A percentile compares a stretch with the other conserved stretches of the same genome.
These are phyloP conservation scores for Starmerella floricola DNA, from an alignment of 805 yeast species.

Conservation along the genomic window DNA sequence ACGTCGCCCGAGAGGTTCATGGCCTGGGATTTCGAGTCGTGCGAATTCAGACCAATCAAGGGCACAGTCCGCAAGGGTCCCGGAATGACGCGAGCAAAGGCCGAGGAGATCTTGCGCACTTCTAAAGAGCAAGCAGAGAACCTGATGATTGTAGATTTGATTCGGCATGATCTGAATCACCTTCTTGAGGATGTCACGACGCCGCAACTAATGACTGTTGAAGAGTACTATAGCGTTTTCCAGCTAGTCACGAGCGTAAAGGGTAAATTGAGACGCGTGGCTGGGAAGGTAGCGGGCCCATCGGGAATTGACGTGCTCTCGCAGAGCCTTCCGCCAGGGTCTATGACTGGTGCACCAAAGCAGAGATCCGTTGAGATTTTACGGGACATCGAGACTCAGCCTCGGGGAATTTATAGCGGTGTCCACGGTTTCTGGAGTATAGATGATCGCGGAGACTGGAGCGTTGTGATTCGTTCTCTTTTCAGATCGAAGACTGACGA, in stretches of 20 bases:
- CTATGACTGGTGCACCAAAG: conserved; percentile 99
- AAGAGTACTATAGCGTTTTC: conserved; percentile 81
- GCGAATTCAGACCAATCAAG: conserved; percentile 88
- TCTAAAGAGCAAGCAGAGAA: conserved; percentile 95
- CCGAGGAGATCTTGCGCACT: conserved; percentile 53
- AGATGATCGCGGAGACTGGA: conserved; percentile 85
- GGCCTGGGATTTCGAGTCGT: conserved; percentile 49
- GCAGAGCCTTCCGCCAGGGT: conserved; percentile 87
- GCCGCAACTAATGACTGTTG: conserved; percentile 74
- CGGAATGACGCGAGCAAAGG: conserved; percentile 43
- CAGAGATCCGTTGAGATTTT: conserved; percentile 78
- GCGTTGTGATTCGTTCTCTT: conserved; percentile 80
- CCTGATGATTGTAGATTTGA: conserved; percentile 90
- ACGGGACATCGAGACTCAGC: conserved; percentile 42
- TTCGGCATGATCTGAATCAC: conserved; percentile 77
- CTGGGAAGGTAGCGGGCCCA: not conserved
- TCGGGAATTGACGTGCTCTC: conserved; percentile 69
- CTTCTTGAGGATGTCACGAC: conserved; percentile 56
- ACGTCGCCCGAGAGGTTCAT: conserved; percentile 93
- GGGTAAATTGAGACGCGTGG: conserved; percentile 40
- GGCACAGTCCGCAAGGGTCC: conserved; percentile 75
- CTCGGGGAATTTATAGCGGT: conserved; percentile 85
- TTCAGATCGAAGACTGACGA: conserved; percentile 35
- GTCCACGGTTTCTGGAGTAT: conserved; percentile 92
- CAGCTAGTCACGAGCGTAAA: conserved; percentile 83